phyloP scores from a whole-genome alignment of 768 basidiomycete genomes.

The Pisolithus tinctorius region DNA sequence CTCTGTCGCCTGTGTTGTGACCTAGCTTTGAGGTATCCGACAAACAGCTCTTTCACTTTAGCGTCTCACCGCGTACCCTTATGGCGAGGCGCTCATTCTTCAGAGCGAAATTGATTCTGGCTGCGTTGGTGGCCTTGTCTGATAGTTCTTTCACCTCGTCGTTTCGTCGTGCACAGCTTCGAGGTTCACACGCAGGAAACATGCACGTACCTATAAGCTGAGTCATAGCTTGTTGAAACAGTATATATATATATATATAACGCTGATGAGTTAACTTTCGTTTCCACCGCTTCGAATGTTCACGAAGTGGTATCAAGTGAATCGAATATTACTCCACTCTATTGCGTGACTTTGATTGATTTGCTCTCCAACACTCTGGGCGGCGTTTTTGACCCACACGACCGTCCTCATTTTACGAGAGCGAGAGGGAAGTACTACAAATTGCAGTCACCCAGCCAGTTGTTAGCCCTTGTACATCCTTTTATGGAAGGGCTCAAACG shows the following conservation, averaged over 20 bases:
- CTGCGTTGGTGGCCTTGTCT: constrained; percentile 24
- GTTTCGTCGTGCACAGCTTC: constrained; percentile 25
- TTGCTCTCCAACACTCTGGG: constrained; percentile 97
- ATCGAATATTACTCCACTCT: not conserved
- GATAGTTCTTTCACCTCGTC: constrained; percentile 37
- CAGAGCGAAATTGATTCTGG: constrained; percentile 56
- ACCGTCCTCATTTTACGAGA: constrained; percentile 95
- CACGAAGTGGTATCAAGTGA: not conserved
- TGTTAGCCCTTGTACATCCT: constrained; percentile 24
- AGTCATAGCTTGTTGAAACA: not conserved
- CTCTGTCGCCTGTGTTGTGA: constrained; percentile 7
- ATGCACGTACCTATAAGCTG: constrained; percentile 11
- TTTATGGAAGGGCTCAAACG: constrained; percentile 27
- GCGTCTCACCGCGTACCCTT: constrained; percentile 55
- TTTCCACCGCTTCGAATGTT: not conserved
- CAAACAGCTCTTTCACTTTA: constrained; percentile 75
- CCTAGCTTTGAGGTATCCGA: not conserved
- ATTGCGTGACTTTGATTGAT: not conserved
- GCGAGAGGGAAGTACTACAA: constrained; percentile 47
- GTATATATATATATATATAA: not conserved
- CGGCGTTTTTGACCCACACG: constrained; percentile 65
- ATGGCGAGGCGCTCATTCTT: constrained; percentile 82
- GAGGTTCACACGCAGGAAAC: constrained; percentile 51
- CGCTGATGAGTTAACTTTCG: constrained; percentile 11
- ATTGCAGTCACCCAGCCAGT: constrained; percentile 28